These are phyloP conservation scores for Botrytis byssoidea DNA, from an alignment of 2,329 filamentous ascomycete genomes.

Conservation along the genomic window DNA sequence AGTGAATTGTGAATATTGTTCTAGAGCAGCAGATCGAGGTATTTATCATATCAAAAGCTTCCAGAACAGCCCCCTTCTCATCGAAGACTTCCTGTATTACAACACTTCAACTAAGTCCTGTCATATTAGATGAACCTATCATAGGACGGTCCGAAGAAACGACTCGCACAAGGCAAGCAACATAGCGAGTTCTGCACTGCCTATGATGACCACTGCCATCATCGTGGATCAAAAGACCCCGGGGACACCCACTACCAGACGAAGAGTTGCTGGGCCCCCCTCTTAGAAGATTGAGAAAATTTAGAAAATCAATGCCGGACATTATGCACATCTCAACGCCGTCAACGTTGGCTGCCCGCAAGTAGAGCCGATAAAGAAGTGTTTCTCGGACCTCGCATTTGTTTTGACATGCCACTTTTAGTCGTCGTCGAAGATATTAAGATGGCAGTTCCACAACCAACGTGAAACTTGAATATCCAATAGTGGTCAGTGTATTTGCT, in stretches of 20 bases:
- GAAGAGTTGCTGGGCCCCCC: neutral
- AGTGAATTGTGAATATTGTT: neutral
- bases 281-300: neutral
- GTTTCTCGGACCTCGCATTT: constrained; percentile 1
- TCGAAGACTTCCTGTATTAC: neutral
- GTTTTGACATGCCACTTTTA: neutral
- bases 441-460: neutral
- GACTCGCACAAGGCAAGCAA: neutral
- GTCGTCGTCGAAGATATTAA: neutral
- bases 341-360: neutral
- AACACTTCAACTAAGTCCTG: neutral
- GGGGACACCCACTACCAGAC: neutral
- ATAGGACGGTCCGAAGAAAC: neutral
- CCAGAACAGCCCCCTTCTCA: neutral
- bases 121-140: constrained; percentile 5
- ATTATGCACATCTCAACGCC: neutral
- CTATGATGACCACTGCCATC: neutral
- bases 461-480: neutral
- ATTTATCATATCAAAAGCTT: neutral
- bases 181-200: neutral
- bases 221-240: neutral
- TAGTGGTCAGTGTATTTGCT: neutral
- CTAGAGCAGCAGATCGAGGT: neutral
- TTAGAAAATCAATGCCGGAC: neutral
- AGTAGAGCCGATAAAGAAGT: neutral